Percentiles rank a stretch among this genome's conserved stretches.
Conservation (phyloP, 1,139 yeast genomes). For the Hemisphaericaspora xylofermentans region DNA sequence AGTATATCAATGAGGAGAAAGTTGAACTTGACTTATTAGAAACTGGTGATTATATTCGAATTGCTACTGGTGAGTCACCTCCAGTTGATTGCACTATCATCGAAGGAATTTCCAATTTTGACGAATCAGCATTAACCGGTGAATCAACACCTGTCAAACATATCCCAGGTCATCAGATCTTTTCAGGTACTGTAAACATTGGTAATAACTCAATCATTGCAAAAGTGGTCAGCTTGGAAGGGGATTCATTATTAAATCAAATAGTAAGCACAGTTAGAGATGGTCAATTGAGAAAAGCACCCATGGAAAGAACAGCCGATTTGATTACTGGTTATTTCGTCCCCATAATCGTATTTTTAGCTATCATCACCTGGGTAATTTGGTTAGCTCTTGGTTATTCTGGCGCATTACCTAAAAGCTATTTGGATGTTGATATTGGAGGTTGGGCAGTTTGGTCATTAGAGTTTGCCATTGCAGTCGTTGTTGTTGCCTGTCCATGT, state of each 20-base stretch:
- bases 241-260: constrained; percentile 66
- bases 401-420: constrained; percentile 52
- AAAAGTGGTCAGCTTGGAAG: constrained; percentile 58
- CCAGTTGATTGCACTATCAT: constrained; percentile 67
- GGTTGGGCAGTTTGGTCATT: constrained; percentile 81
- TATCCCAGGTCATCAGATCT: constrained; percentile 58
- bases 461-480: constrained; percentile 74
- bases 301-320: constrained; percentile 73
- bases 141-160: constrained; percentile 57
- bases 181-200: constrained; percentile 69
- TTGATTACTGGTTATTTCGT: constrained; percentile 71
- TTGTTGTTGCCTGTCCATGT: constrained; percentile 58
- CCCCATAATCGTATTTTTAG: constrained; percentile 61
- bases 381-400: constrained; percentile 63
- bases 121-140: constrained; percentile 79
- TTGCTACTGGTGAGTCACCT: constrained; percentile 69
- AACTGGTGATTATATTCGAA: constrained; percentile 57
- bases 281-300: constrained; percentile 73
- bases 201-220: constrained; percentile 58
- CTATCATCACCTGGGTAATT: constrained; percentile 63
- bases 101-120: constrained; percentile 60
- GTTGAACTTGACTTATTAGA: constrained; percentile 57
- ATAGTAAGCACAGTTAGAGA: constrained; percentile 70
- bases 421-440: constrained; percentile 64
- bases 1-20: constrained; percentile 30